phyloP scores from a whole-genome alignment of 225 moss, liverwort and hornwort species.

The Climacium dendroides region DNA sequence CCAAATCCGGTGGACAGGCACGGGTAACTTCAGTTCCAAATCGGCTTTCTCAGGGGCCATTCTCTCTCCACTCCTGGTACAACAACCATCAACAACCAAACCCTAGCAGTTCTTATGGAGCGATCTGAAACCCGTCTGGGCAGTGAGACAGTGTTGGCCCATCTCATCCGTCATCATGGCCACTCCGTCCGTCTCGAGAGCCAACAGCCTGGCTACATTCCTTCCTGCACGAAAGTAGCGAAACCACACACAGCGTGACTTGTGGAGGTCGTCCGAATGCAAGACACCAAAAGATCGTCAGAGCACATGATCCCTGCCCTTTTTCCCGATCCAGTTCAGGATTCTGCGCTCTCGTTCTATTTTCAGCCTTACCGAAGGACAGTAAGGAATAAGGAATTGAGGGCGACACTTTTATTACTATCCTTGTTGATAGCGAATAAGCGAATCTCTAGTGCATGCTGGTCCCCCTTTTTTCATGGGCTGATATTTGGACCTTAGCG shows the following conservation, averaged over 20 bases:
- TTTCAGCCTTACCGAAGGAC: background rate
- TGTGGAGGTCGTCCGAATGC: background rate
- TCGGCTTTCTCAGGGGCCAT: slow-evolving; percentile 28
- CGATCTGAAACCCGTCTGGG: background rate
- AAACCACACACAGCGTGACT: background rate
- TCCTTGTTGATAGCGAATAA: too few species aligned
- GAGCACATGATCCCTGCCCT: background rate
- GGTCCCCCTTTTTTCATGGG: background rate
- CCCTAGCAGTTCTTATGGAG: background rate
- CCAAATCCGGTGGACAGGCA: slow-evolving; percentile 24
- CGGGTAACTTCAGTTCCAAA: slow-evolving; percentile 10
- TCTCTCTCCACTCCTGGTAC: background rate
- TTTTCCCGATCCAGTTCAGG: background rate
- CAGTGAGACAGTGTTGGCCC: background rate
- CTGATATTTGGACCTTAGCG: background rate
- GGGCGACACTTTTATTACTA: background rate
- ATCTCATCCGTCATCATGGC: background rate
- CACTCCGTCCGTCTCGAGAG: background rate
- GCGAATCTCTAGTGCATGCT: background rate
- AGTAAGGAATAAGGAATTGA: background rate
- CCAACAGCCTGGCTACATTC: background rate
- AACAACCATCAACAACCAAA: background rate
- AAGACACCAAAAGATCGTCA: background rate
- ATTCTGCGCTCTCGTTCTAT: background rate
- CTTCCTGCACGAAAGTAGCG: background rate